A percentile compares a stretch with the other conserved stretches of the same genome.
phyloP scores from a whole-genome alignment of 1,284 basidiomycete genomes.

The Pholiota adiposa region DNA sequence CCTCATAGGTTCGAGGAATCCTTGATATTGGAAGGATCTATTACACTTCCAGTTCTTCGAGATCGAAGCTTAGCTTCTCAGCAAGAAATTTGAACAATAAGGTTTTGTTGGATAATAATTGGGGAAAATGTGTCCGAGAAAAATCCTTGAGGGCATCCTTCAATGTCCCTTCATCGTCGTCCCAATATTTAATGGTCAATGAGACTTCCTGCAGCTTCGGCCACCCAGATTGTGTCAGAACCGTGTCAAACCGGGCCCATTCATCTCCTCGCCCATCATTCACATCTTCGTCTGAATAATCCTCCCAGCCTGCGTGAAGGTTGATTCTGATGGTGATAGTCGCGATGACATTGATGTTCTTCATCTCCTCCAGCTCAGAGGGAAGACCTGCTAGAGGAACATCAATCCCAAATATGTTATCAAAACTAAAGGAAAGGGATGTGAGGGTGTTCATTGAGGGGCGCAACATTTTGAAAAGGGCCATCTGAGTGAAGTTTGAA shows the following conservation, averaged over 20 bases:
- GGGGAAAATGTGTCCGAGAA: no score
- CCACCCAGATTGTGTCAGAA: slow-evolving; percentile 12
- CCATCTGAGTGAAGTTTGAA: no score
- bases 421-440: background rate
- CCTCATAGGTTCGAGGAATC: no score
- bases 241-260: slow-evolving; percentile 13
- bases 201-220: slow-evolving; percentile 9
- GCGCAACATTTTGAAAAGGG: background rate
- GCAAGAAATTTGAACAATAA: no score
- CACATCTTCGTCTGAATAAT: background rate
- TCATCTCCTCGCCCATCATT: slow-evolving; percentile 10
- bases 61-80: no score
- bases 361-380: slow-evolving; percentile 8
- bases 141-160: no score
- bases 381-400: slow-evolving; percentile 13
- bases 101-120: no score
- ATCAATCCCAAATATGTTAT: background rate
- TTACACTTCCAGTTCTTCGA: no score
- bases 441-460: slow-evolving; percentile 4
- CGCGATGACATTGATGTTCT: slow-evolving; percentile 8
- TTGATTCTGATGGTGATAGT: slow-evolving; percentile 4
- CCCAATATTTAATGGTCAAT: background rate
- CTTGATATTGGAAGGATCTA: no score
- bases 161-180: no score
- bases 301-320: background rate